Percentiles rank a stretch among this genome's conserved stretches.
Conservation (phyloP, 164 flowering plant species). For the Magnolia kwangsiensis region DNA sequence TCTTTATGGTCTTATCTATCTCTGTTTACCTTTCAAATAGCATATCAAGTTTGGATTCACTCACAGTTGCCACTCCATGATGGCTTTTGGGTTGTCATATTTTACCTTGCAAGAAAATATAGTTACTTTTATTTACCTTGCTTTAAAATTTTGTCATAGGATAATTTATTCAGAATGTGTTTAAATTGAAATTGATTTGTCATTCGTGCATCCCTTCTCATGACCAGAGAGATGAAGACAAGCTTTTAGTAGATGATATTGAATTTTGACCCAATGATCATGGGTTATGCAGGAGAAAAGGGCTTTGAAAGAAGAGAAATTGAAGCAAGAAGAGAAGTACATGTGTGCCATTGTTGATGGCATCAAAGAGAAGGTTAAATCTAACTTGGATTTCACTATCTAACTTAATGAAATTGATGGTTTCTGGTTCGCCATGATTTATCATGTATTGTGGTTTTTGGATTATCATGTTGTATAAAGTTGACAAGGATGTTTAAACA, state of each 20-base stretch:
- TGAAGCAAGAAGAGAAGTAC: constrained; percentile 87
- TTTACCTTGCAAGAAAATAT: too few species aligned
- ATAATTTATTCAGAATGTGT: background rate
- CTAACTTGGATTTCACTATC: constrained; percentile 1
- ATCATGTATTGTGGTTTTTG: too few species aligned
- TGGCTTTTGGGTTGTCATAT: too few species aligned
- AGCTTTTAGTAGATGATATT: background rate
- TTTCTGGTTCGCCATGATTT: background rate
- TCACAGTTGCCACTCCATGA: background rate
- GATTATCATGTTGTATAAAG: too few species aligned
- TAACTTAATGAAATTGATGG: background rate
- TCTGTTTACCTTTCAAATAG: too few species aligned
- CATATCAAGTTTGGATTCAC: background rate
- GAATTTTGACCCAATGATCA: background rate
- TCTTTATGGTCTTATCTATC: too few species aligned
- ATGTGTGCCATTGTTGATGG: constrained; percentile 99
- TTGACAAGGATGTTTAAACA: too few species aligned
- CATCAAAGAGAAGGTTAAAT: constrained; percentile 88
- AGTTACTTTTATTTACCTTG: background rate
- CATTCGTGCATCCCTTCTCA: background rate
- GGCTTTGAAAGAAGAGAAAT: constrained; percentile 80
- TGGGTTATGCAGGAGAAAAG: constrained; percentile 74
- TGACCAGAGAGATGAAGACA: too few species aligned
- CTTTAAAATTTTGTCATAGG: too few species aligned
- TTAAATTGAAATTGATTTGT: background rate